Percentiles rank a stretch among this genome's conserved stretches.
phyloP scores from a whole-genome alignment of 495 filamentous ascomycete species.

The Poronia punctata region DNA sequence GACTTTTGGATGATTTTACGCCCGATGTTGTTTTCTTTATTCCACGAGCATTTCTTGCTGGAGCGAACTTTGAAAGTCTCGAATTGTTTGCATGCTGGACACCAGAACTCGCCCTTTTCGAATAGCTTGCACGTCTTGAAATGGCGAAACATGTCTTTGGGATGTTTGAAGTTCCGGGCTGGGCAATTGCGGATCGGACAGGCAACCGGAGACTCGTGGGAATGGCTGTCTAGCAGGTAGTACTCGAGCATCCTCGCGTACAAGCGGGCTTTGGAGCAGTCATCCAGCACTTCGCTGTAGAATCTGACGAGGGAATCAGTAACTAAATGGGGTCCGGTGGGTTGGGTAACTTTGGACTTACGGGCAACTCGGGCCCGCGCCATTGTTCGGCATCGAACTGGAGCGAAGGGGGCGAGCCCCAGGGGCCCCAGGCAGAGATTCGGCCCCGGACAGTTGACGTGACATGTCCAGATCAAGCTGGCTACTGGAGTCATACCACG shows the following conservation, averaged over 20 bases:
- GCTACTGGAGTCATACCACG: not conserved
- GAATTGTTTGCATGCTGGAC: slow-evolving; percentile 4
- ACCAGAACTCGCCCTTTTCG: slow-evolving; percentile 5
- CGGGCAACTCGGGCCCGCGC: not conserved
- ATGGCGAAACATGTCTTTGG: slow-evolving; percentile 13
- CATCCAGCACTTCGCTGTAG: slow-evolving; percentile 6
- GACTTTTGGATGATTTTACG: slow-evolving; percentile 7
- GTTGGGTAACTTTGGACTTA: not conserved
- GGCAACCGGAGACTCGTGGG: not conserved
- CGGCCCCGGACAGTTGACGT: not conserved
- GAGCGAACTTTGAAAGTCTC: slow-evolving; percentile 5
- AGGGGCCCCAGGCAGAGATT: not conserved
- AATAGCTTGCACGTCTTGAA: slow-evolving; percentile 12
- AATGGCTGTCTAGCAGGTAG: slow-evolving; percentile 6
- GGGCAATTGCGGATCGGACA: slow-evolving; percentile 13
- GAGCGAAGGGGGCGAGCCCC: not conserved
- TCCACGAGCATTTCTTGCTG: slow-evolving; percentile 9
- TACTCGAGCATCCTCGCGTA: slow-evolving; percentile 7
- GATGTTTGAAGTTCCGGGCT: not conserved
- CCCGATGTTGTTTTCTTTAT: slow-evolving; percentile 1
- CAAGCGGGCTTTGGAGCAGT: slow-evolving; percentile 11
- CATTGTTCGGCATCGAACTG: not conserved
- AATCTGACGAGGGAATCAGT: not conserved
- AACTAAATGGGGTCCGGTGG: not conserved
- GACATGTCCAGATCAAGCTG: not conserved